Evolutionary conservation across 1,139 yeast species (phyloP).

Genomic region (Sugiyamaella pinicola): DNA sequence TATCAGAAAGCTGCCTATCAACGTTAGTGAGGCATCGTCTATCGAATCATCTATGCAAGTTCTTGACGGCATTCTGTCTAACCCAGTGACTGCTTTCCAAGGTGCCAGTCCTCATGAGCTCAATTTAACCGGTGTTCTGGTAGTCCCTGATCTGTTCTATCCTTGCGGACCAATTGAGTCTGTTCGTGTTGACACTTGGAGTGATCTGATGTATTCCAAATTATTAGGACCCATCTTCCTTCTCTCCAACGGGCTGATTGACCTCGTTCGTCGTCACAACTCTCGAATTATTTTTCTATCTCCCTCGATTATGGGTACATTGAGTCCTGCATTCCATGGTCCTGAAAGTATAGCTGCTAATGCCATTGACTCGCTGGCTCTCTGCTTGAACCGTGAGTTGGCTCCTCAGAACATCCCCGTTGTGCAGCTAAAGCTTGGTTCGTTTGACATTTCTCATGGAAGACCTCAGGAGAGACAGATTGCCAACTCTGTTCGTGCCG

Average conservation of each 20-base stretch:
- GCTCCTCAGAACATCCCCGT: constrained; percentile 35
- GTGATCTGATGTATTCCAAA: constrained; percentile 51
- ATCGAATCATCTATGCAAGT: constrained; percentile 46
- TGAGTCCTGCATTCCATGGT: constrained; percentile 47
- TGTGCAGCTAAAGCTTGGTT: constrained; percentile 42
- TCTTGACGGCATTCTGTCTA: constrained; percentile 46
- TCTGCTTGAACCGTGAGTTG: constrained; percentile 45
- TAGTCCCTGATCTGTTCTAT: constrained; percentile 65
- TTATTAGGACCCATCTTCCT: constrained; percentile 53
- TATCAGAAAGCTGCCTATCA: constrained; percentile 57
- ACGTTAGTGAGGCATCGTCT: constrained; percentile 45
- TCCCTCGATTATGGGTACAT: constrained; percentile 45
- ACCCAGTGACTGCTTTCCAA: constrained; percentile 50
- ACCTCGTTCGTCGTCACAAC: constrained; percentile 53
- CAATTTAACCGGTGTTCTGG: constrained; percentile 57
- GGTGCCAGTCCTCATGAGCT: constrained; percentile 59
- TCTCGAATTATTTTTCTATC: constrained; percentile 45
- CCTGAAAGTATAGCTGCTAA: constrained; percentile 45
- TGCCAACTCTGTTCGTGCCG: constrained; percentile 43
- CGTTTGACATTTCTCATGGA: constrained; percentile 43
- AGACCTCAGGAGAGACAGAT: constrained; percentile 37
- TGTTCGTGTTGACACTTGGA: constrained; percentile 57
- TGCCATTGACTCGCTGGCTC: constrained; percentile 44
- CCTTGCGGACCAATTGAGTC: constrained; percentile 72
- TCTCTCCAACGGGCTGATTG: constrained; percentile 59